These are phyloP conservation scores for Dissophora globulifera DNA, from an alignment of 192 early-diverging fungal species.

Conservation along the genomic window DNA sequence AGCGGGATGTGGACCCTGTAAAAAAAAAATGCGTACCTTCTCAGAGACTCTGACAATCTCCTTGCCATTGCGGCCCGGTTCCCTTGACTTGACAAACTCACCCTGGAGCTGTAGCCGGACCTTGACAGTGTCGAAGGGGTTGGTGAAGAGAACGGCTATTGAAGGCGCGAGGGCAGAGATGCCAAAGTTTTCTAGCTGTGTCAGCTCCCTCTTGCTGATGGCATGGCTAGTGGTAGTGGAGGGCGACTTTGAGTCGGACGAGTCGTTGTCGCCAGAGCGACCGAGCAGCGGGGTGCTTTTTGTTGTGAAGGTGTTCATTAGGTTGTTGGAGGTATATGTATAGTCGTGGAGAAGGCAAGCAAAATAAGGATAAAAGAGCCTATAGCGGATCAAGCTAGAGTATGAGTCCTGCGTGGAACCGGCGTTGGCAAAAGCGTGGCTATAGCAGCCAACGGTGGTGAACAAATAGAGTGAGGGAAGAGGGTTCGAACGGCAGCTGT, in stretches of 20 bases:
- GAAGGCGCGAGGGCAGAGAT: slow-evolving; percentile 72
- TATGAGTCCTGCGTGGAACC: slow-evolving; percentile 1
- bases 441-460: neutral
- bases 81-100: slow-evolving; percentile 58
- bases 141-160: slow-evolving; percentile 78
- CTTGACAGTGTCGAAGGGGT: slow-evolving; percentile 84
- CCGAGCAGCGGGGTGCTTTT: slow-evolving; percentile 49
- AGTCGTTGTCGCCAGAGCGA: slow-evolving; percentile 30
- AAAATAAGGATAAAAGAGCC: neutral
- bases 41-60: slow-evolving; percentile 54
- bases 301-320: slow-evolving; percentile 53
- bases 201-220: slow-evolving; percentile 33
- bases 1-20: neutral
- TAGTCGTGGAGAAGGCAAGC: neutral
- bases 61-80: slow-evolving; percentile 46
- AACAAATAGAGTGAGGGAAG: neutral
- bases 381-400: neutral
- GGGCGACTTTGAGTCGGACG: slow-evolving; percentile 2
- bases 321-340: neutral
- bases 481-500: too few relatives aligned
- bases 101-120: slow-evolving; percentile 77
- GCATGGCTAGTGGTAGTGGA: neutral
- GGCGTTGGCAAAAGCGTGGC: too few relatives aligned
- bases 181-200: slow-evolving; percentile 68
- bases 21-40: slow-evolving; percentile 38